Conservation (phyloP, 495 filamentous ascomycete species). For the Aspergillus kassunensis region DNA sequence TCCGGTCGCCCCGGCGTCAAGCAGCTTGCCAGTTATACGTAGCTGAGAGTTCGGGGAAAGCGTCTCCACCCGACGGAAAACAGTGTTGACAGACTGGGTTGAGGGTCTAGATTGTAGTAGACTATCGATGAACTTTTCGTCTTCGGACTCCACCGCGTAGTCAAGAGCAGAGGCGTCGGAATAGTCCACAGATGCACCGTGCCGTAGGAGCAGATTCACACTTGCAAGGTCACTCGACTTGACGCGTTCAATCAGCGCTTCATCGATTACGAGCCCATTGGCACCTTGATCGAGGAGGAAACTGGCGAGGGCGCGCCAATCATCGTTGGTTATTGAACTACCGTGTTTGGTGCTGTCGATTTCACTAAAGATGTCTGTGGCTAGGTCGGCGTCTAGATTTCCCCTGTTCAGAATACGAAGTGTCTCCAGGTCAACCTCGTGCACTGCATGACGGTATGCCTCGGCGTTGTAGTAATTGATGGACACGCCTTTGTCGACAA, state of each 20-base stretch:
- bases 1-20: constrained; percentile 7
- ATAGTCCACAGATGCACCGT: constrained; percentile 7
- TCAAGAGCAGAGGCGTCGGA: constrained; percentile 3
- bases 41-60: not conserved
- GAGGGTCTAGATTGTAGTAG: constrained; percentile 2
- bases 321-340: not conserved
- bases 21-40: not conserved
- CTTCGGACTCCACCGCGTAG: not conserved
- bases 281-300: constrained; percentile 6
- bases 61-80: not conserved
- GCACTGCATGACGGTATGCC: constrained; percentile 6
- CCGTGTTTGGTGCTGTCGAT: constrained; percentile 1
- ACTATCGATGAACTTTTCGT: constrained; percentile 2
- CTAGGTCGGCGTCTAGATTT: not conserved
- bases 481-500: constrained; percentile 8
- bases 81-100: not conserved
- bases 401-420: constrained; percentile 1
- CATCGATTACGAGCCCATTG: not conserved
- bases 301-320: constrained; percentile 6
- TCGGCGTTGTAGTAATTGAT: constrained; percentile 6
- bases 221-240: not conserved
- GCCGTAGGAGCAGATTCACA: not conserved
- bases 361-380: constrained; percentile 5
- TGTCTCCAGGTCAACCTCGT: constrained; percentile 4
- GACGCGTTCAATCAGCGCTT: constrained; percentile 7